Conservation (phyloP, 768 basidiomycete genomes). For the Pleurotus ostreatus region DNA sequence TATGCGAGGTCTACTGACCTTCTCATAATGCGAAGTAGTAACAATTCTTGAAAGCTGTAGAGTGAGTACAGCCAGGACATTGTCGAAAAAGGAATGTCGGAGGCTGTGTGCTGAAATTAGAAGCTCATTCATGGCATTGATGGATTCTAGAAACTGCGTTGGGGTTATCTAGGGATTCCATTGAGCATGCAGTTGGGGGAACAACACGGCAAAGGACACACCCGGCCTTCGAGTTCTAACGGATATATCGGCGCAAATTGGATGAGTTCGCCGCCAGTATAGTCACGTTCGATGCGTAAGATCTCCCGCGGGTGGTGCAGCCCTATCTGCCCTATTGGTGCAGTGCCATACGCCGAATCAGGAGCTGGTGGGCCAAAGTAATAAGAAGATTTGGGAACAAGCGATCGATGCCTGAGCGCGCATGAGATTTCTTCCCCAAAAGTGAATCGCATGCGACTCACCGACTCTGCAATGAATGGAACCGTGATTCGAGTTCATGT, state of each 20-base stretch:
- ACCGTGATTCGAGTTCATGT: conserved; percentile 40
- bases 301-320: conserved; percentile 90
- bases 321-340: conserved; percentile 82
- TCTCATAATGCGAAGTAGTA: conserved; percentile 73
- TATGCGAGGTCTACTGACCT: conserved; percentile 38
- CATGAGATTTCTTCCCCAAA: no score
- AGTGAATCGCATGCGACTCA: conserved; percentile 22
- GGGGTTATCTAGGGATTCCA: conserved; percentile 67
- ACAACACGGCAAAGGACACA: conserved; percentile 23
- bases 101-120: conserved; percentile 86
- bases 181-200: conserved; percentile 3
- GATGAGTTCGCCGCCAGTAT: conserved; percentile 81
- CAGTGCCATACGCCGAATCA: conserved; percentile 77
- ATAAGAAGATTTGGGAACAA: conserved; percentile 78
- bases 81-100: conserved; percentile 69
- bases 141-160: conserved; percentile 83
- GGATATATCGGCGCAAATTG: conserved; percentile 91
- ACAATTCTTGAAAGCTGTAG: conserved; percentile 78
- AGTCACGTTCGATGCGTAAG: conserved; percentile 89
- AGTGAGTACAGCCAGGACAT: conserved; percentile 71
- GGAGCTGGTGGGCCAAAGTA: conserved; percentile 77
- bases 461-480: conserved; percentile 39
- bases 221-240: conserved; percentile 89
- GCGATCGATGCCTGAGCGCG: conserved; percentile 28
- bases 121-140: conserved; percentile 86